Base-by-base conservation (phyloP, 176 grass and related monocot genomes). In the Puccinellia tenuiflora region DNA sequence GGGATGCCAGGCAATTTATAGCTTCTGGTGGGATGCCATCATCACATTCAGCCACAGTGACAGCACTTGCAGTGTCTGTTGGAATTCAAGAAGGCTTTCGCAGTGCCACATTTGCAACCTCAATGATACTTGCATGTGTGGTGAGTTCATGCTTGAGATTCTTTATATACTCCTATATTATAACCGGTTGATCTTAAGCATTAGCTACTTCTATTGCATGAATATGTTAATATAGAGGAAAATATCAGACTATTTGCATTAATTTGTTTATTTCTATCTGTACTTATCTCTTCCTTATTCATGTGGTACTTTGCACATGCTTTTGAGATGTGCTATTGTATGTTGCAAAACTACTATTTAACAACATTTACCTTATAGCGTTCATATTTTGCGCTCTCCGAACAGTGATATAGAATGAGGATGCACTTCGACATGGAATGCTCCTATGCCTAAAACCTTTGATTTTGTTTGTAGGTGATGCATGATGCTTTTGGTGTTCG, bases 1-100 rank as follows among this genome's bases (percentile, higher is more conserved):
- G 96, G 96, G 93, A 99, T 89, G 92, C 84, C 30, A 93, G 83
- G 40, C 93, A 92, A 75, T 85, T 99, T 70, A 89, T 99, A 86
- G 91, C 91, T 78, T 92, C 96, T 71, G 96, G 96, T 45, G 96
- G 96, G 24, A 99, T 99, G 96, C 93, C 96, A 75, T 99, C 96
- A 35, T 99, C 96, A 51, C 96, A 99, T 78, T 99, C 93, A 22
- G 93, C 93, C 68, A 99, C 93, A 30, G 96, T 94, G 26, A 90
- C 91, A 83, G 96, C 96, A 67, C 91, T 99, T 85, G 91, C 96
- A 40, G 83, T 90, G 57, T 84, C 90, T 85, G 81, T 92, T 29
- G 96, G 91, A 85, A 87, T 99, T 15, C 83, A 96, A 88, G 91
- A 99, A 88, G 96, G 96, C 73, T 87, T 89, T 65, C 83, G 81